Evolutionary conservation across 129 eudicot genomes (phyloP).

Genomic region (Heracleum sosnowskyi): DNA sequence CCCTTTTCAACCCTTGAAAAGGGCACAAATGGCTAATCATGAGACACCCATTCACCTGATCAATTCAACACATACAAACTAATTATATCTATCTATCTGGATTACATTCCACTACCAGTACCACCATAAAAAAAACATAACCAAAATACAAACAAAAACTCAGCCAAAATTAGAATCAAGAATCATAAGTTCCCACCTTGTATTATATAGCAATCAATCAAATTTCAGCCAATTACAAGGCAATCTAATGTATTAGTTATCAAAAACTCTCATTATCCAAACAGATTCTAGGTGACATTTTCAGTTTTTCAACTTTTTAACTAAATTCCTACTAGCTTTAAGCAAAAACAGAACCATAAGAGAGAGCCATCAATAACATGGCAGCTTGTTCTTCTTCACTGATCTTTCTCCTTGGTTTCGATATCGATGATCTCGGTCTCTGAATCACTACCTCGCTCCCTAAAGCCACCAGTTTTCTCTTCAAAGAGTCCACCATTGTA

Average conservation of each 20-base stretch:
- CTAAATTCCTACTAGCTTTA: conserved; percentile 8
- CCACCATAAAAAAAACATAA: background rate
- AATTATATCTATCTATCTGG: background rate
- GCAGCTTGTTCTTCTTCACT: conserved; percentile 96
- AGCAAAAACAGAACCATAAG: conserved; percentile 74
- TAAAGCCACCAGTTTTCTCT: conserved; percentile 48
- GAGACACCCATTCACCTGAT: conserved; percentile 1
- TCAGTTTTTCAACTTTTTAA: conserved; percentile 4
- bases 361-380: conserved; percentile 73
- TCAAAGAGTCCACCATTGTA: conserved; percentile 35
- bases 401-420: conserved; percentile 49
- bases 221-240: background rate
- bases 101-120: background rate
- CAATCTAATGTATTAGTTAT: background rate
- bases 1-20: background rate
- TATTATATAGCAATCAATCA: background rate
- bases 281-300: background rate
- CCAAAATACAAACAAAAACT: background rate
- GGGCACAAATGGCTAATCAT: conserved; percentile 1
- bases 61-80: background rate
- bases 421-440: conserved; percentile 73
- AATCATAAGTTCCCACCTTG: background rate
- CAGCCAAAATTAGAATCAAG: background rate
- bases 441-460: conserved; percentile 72
- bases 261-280: background rate